A percentile compares a stretch with the other conserved stretches of the same genome.
Evolutionary conservation across 805 yeast genomes (phyloP).

Genomic region (Kodamaea lidongshanica): DNA sequence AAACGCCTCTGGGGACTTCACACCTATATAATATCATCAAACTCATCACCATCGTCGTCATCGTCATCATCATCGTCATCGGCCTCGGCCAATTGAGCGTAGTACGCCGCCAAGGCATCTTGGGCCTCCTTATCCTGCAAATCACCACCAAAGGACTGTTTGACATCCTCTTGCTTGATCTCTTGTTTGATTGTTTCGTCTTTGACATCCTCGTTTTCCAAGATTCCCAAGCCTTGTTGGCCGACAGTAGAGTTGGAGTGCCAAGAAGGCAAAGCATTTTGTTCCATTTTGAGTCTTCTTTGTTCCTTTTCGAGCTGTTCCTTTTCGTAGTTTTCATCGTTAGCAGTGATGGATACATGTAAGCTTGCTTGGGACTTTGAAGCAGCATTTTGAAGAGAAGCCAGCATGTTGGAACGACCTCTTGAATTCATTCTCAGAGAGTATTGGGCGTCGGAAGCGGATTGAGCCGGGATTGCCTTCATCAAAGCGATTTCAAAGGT

Average conservation of each 20-base stretch:
- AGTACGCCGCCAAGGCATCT: slow-evolving; percentile 61
- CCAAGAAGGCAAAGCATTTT: slow-evolving; percentile 97
- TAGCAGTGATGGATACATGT: slow-evolving; percentile 84
- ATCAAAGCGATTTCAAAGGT: slow-evolving; percentile 53
- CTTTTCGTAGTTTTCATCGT: slow-evolving; percentile 67
- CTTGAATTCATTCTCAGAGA: slow-evolving; percentile 35
- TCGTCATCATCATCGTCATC: slow-evolving; percentile 59
- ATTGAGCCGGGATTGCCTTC: slow-evolving; percentile 78
- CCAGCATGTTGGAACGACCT: slow-evolving; percentile 26
- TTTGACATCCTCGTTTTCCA: slow-evolving; percentile 43
- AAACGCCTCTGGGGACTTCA: background rate
- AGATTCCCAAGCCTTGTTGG: slow-evolving; percentile 47
- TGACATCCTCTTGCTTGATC: slow-evolving; percentile 7
- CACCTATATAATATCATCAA: slow-evolving; percentile 23
- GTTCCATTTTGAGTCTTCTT: slow-evolving; percentile 68
- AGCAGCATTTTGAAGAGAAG: slow-evolving; percentile 42
- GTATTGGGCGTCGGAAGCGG: slow-evolving; percentile 63
- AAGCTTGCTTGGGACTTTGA: slow-evolving; percentile 75
- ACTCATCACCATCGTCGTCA: slow-evolving; percentile 43
- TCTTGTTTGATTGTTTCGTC: slow-evolving; percentile 18
- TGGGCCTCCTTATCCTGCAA: slow-evolving; percentile 58
- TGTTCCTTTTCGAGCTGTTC: slow-evolving; percentile 61
- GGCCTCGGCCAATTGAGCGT: slow-evolving; percentile 67
- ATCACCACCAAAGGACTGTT: slow-evolving; percentile 7
- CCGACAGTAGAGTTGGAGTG: slow-evolving; percentile 90